Evolutionary conservation across 2,329 filamentous ascomycete genomes (phyloP).

Genomic region (Ustulina deusta): DNA sequence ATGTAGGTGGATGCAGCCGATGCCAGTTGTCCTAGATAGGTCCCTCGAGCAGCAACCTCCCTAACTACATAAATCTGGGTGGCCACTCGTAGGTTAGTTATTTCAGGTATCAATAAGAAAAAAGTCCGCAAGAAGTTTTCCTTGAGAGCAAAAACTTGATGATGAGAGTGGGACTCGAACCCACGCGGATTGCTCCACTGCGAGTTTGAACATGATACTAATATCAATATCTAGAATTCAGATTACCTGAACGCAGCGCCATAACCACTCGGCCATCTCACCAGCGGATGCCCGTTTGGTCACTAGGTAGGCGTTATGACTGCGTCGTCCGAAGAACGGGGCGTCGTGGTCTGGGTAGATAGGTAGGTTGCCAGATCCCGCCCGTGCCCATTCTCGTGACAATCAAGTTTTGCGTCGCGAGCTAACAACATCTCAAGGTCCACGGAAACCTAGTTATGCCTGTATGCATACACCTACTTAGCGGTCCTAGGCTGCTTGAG

Average conservation of each 20-base stretch:
- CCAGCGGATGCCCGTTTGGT: slow-evolving; percentile 19
- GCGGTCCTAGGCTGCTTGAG: too few species aligned
- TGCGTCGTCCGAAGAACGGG: background rate
- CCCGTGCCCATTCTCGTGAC: background rate
- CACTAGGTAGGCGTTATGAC: background rate
- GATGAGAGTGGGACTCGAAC: slow-evolving; percentile 57
- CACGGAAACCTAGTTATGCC: too few species aligned
- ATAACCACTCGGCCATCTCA: slow-evolving; percentile 53
- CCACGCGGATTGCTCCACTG: slow-evolving; percentile 56
- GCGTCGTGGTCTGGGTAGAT: background rate
- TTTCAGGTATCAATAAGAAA: background rate
- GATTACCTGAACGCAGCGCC: slow-evolving; percentile 51
- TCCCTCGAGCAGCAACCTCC: too few species aligned
- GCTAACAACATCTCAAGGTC: too few species aligned
- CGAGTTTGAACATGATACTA: slow-evolving; percentile 40
- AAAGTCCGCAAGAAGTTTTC: background rate
- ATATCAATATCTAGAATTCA: background rate
- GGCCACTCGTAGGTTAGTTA: too few species aligned
- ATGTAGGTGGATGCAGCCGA: too few species aligned
- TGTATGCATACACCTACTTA: too few species aligned
- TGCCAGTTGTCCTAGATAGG: too few species aligned
- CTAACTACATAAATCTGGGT: too few species aligned
- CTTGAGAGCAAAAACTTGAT: slow-evolving; percentile 19
- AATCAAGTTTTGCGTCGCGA: too few species aligned
- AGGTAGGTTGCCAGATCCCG: background rate